Percentiles rank a stretch among this genome's conserved stretches.
These are phyloP conservation scores for Vaccinium vitisidaea DNA, from an alignment of 148 eudicot species.

Conservation along the genomic window DNA sequence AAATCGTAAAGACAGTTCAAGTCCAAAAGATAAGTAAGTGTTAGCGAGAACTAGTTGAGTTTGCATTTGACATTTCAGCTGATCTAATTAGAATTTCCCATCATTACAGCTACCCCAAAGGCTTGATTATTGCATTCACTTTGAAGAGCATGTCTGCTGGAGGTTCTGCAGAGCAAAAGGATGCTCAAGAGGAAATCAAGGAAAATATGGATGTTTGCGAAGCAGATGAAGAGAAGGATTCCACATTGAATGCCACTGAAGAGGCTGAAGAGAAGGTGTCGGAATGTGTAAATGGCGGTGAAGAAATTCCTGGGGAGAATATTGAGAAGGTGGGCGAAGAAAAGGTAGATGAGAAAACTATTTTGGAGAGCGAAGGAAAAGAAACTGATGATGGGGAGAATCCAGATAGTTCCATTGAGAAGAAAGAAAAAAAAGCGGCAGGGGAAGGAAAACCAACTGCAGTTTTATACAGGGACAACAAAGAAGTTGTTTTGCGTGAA, in stretches of 20 bases:
- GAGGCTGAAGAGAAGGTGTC: slow-evolving; percentile 28
- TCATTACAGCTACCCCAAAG: slow-evolving; percentile 71
- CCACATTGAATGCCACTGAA: slow-evolving; percentile 22
- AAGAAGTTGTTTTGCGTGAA: slow-evolving; percentile 74
- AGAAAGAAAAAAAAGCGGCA: slow-evolving; percentile 32
- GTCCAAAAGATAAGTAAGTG: slow-evolving; percentile 42
- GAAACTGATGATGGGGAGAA: slow-evolving; percentile 46
- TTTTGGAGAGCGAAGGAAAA: slow-evolving; percentile 42
- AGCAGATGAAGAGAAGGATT: slow-evolving; percentile 31
- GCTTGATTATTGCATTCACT: slow-evolving; percentile 78
- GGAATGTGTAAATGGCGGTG: slow-evolving; percentile 32
- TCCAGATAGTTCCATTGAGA: slow-evolving; percentile 28
- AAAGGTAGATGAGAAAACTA: slow-evolving; percentile 32
- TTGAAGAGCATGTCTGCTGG: slow-evolving; percentile 54
- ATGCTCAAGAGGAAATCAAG: slow-evolving; percentile 29
- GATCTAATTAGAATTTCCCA: slow-evolving; percentile 1
- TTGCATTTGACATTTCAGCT: neutral
- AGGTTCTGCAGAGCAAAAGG: slow-evolving; percentile 40
- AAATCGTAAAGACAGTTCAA: slow-evolving; percentile 40
- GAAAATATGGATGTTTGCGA: slow-evolving; percentile 29
- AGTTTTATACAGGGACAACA: slow-evolving; percentile 48
- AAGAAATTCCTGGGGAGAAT: slow-evolving; percentile 19
- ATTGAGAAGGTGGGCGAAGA: slow-evolving; percentile 40
- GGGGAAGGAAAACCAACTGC: slow-evolving; percentile 29
- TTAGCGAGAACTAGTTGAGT: slow-evolving; percentile 14